Evolutionary conservation across 805 yeast genomes (phyloP).

Genomic region (Hanseniaspora taiwanica): DNA sequence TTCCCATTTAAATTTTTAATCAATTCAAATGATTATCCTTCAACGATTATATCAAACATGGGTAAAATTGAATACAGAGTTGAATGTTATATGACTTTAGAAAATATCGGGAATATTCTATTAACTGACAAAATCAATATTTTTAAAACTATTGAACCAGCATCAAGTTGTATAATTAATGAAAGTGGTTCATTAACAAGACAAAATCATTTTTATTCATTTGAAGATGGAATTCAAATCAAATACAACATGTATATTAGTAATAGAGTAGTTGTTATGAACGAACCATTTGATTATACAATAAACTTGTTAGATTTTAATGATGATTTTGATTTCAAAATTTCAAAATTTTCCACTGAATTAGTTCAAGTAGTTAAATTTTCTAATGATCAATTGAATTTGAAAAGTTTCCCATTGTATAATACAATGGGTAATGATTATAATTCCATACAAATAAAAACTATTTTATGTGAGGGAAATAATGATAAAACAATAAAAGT

Average conservation of each 20-base stretch:
- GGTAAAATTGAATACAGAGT: conserved; percentile 10
- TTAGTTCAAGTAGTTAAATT: neutral
- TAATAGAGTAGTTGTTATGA: neutral
- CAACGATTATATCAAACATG: conserved; percentile 5
- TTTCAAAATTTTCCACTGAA: neutral
- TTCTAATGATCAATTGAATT: neutral
- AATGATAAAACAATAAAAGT: neutral
- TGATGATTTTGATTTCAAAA: neutral
- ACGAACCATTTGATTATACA: neutral
- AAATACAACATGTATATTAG: neutral
- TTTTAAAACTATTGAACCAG: conserved; percentile 4
- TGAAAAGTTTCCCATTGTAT: neutral
- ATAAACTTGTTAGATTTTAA: neutral
- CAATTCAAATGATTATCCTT: conserved; percentile 8
- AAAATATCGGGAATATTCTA: conserved; percentile 4
- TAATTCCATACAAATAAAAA: too few species aligned
- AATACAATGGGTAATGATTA: neutral
- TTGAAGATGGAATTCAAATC: too few species aligned
- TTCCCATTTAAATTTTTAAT: conserved; percentile 6
- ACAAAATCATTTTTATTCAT: neutral
- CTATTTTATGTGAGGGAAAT: too few species aligned
- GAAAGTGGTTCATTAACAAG: conserved; percentile 4
- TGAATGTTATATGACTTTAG: conserved; percentile 5
- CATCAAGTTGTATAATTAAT: conserved; percentile 2
- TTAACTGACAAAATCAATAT: conserved; percentile 2